These are phyloP conservation scores for Trichoderma polysporum DNA, from an alignment of 2,329 filamentous ascomycete genomes.

Conservation along the genomic window DNA sequence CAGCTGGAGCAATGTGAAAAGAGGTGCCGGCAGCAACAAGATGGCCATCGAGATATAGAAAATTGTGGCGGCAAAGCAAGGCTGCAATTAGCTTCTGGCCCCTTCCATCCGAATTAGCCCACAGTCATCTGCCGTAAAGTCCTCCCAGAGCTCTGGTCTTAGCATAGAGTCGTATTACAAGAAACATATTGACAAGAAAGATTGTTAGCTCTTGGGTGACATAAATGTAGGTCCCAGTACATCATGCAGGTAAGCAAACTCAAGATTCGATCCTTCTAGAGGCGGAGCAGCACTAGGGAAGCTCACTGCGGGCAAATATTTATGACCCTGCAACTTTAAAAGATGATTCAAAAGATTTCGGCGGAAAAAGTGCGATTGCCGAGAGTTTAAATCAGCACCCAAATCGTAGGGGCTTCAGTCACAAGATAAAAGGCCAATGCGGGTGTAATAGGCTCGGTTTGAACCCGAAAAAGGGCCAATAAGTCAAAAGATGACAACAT, in stretches of 20 bases:
- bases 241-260: constrained; percentile 31
- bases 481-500: not conserved
- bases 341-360: not conserved
- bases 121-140: constrained; percentile 31
- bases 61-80: constrained; percentile 43
- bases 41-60: constrained; percentile 47
- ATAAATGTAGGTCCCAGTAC: constrained; percentile 31
- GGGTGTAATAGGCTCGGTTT: not conserved
- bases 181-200: constrained; percentile 29
- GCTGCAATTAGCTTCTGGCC: constrained; percentile 27
- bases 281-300: constrained; percentile 28
- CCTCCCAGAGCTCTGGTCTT: constrained; percentile 26
- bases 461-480: not conserved
- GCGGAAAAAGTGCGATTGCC: not conserved
- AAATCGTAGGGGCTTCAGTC: not conserved
- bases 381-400: not conserved
- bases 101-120: constrained; percentile 10
- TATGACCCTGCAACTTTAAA: not conserved
- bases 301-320: constrained; percentile 16
- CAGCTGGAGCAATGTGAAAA: constrained; percentile 36
- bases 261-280: constrained; percentile 28
- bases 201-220: constrained; percentile 32
- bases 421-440: not conserved
- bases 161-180: constrained; percentile 29
- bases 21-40: constrained; percentile 32